Percentiles rank a stretch among this genome's conserved stretches.
Conservation (phyloP, 2,329 filamentous ascomycete genomes). For the Cercospora janseana region DNA sequence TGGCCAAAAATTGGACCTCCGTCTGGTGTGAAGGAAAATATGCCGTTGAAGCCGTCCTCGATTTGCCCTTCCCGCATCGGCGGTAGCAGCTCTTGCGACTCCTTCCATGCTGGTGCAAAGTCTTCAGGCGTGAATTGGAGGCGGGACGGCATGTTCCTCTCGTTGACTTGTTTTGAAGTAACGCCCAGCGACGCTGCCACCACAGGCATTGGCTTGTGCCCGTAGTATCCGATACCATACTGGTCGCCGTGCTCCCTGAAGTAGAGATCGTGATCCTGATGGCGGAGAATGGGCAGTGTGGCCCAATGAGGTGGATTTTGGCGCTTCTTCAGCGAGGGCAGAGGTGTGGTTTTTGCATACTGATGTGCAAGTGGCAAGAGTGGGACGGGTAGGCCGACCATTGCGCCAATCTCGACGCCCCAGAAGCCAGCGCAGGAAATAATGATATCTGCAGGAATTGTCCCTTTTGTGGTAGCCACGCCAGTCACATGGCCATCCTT, state of each 20-base stretch:
- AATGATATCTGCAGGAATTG: slow-evolving; percentile 58
- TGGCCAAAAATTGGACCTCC: slow-evolving; percentile 60
- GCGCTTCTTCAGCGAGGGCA: slow-evolving; percentile 47
- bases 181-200: slow-evolving; percentile 54
- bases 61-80: slow-evolving; percentile 52
- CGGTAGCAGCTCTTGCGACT: slow-evolving; percentile 56
- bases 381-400: slow-evolving; percentile 59
- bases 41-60: slow-evolving; percentile 62
- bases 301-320: slow-evolving; percentile 52
- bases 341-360: slow-evolving; percentile 60
- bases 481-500: slow-evolving; percentile 54
- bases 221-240: slow-evolving; percentile 64
- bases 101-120: slow-evolving; percentile 60
- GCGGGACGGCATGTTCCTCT: slow-evolving; percentile 63
- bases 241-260: slow-evolving; percentile 64
- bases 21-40: slow-evolving; percentile 66
- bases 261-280: slow-evolving; percentile 64
- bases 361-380: slow-evolving; percentile 62
- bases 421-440: slow-evolving; percentile 65
- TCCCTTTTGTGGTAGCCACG: slow-evolving; percentile 51
- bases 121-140: slow-evolving; percentile 60
- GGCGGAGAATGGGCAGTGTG: slow-evolving; percentile 57
- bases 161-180: slow-evolving; percentile 55
- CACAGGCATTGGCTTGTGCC: slow-evolving; percentile 61
- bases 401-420: slow-evolving; percentile 63